These are phyloP conservation scores for Funneliformis caledonium DNA, from an alignment of 371 early-diverging fungal species.

Conservation along the genomic window DNA sequence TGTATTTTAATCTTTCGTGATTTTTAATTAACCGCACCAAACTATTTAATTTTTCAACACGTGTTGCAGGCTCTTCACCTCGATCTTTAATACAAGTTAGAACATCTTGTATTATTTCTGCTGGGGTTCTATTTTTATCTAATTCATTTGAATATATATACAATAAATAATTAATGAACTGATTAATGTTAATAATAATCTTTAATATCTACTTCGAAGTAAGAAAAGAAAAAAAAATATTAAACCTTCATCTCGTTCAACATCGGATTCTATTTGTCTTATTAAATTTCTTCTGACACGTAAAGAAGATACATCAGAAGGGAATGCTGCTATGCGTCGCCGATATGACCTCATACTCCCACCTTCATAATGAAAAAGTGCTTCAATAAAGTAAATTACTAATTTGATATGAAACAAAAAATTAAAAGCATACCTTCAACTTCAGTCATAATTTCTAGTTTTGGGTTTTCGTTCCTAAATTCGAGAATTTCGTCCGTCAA, in stretches of 20 bases:
- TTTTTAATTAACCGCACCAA: slow-evolving; percentile 38
- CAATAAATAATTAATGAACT: not conserved
- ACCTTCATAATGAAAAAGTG: not conserved
- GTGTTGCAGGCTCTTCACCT: slow-evolving; percentile 8
- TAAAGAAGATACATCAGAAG: slow-evolving; percentile 1
- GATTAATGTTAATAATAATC: not conserved
- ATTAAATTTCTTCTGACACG: slow-evolving; percentile 27
- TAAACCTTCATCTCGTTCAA: slow-evolving; percentile 36
- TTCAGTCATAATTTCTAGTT: slow-evolving; percentile 19
- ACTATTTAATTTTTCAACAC: slow-evolving; percentile 33
- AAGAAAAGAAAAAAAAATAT: not conserved
- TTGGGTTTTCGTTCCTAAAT: not conserved
- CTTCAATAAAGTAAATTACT: not conserved
- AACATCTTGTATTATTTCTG: slow-evolving; percentile 39
- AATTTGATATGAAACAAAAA: not conserved
- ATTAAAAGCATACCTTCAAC: not conserved
- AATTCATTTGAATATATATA: not conserved
- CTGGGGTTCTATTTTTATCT: slow-evolving; percentile 35
- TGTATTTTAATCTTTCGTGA: slow-evolving; percentile 39
- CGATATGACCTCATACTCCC: slow-evolving; percentile 6
- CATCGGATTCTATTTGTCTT: slow-evolving; percentile 35
- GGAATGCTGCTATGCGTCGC: slow-evolving; percentile 1
- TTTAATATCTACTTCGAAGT: not conserved
- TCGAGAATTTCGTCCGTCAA: not conserved
- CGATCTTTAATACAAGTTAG: slow-evolving; percentile 33